A percentile compares a stretch with the other conserved stretches of the same genome.
Conservation (phyloP, 129 eudicot genomes). For the Heracleum sosnowskyi region DNA sequence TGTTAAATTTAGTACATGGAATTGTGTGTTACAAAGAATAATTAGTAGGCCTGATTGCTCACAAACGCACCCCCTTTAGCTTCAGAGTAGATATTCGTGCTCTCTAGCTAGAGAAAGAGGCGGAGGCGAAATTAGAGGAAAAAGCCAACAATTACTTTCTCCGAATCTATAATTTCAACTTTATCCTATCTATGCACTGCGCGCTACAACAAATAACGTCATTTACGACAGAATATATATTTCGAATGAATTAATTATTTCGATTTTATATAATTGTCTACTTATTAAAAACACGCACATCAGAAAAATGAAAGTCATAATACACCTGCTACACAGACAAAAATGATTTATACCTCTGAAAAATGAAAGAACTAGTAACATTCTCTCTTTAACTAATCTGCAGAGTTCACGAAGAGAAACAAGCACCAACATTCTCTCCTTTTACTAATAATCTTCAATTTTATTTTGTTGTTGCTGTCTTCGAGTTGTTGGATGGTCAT, state of each 20-base stretch:
- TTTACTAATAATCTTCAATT: slow-evolving; percentile 8
- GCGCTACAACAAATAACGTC: no score
- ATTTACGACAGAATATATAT: no score
- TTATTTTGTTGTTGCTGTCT: slow-evolving; percentile 29
- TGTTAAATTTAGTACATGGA: slow-evolving; percentile 55
- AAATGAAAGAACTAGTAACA: slow-evolving; percentile 7
- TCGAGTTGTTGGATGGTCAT: slow-evolving; percentile 51
- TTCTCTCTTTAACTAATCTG: slow-evolving; percentile 19
- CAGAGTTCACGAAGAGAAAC: not conserved
- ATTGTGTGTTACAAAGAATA: slow-evolving; percentile 70
- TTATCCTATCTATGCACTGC: no score
- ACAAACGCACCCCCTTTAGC: slow-evolving; percentile 29
- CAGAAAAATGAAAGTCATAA: no score
- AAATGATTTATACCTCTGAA: no score
- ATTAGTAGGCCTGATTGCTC: slow-evolving; percentile 36
- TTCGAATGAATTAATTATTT: no score
- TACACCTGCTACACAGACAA: no score
- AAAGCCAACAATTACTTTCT: slow-evolving; percentile 22
- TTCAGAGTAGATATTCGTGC: slow-evolving; percentile 29
- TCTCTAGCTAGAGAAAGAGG: slow-evolving; percentile 15
- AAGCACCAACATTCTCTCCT: slow-evolving; percentile 27
- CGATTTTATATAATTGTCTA: no score
- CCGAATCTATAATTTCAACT: not conserved
- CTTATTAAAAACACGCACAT: not conserved
- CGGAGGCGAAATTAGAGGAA: slow-evolving; percentile 16